Percentiles rank a stretch among this genome's conserved stretches.
These are phyloP conservation scores for Linnemannia exigua DNA, from an alignment of 192 early-diverging fungal genomes.

Conservation along the genomic window DNA sequence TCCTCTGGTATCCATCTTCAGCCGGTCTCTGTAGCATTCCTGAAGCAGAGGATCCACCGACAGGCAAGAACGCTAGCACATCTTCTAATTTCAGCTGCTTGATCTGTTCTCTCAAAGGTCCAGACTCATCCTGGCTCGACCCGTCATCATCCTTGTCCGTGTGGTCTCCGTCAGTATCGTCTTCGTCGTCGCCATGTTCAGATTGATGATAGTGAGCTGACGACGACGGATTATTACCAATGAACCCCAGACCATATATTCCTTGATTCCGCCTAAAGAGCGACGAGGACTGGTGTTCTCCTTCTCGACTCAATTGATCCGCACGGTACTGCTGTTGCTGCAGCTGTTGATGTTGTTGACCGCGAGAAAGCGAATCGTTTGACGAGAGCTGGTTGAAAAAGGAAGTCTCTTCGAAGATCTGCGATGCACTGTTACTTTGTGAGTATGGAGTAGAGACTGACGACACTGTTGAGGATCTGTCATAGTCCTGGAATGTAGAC, in stretches of 20 bases:
- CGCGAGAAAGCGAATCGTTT: slow-evolving; percentile 41
- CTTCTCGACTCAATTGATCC: background rate
- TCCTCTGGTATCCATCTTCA: slow-evolving; percentile 21
- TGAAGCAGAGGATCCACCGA: slow-evolving; percentile 24
- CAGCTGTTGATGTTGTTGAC: slow-evolving; percentile 19
- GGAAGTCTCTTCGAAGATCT: slow-evolving; percentile 57
- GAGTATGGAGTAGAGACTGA: slow-evolving; percentile 49
- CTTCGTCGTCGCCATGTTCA: slow-evolving; percentile 16
- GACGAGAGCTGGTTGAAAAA: slow-evolving; percentile 54
- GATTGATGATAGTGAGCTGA: background rate
- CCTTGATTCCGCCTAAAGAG: slow-evolving; percentile 8
- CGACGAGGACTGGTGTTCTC: slow-evolving; percentile 9
- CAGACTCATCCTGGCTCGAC: slow-evolving; percentile 38
- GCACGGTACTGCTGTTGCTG: background rate
- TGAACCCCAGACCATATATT: slow-evolving; percentile 34
- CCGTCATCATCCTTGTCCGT: slow-evolving; percentile 31
- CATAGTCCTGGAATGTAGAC: slow-evolving; percentile 23
- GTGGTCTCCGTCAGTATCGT: slow-evolving; percentile 10
- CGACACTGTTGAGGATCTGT: slow-evolving; percentile 38
- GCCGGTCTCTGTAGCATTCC: slow-evolving; percentile 15
- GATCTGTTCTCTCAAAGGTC: slow-evolving; percentile 40
- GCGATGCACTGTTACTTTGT: slow-evolving; percentile 51
- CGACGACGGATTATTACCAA: slow-evolving; percentile 4
- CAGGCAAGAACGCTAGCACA: slow-evolving; percentile 48
- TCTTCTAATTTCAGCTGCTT: slow-evolving; percentile 50